Evolutionary conservation across 2,329 filamentous ascomycete genomes (phyloP), one percentile per base, ranked within the genome.

Genomic region (Aspergillus eucalypticola): DNA sequence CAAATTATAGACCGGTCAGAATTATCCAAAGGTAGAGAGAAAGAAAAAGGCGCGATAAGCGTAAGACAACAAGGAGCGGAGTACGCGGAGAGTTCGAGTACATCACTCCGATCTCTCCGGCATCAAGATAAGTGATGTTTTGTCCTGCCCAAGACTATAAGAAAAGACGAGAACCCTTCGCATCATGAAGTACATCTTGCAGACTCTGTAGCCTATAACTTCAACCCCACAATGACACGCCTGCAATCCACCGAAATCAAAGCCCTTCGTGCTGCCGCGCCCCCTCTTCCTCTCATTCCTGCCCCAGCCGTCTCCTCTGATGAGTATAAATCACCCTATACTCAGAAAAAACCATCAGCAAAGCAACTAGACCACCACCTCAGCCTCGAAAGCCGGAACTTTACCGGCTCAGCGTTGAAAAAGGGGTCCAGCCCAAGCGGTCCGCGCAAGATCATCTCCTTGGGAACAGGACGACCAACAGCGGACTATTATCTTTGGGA

Each of bases 371-470:
- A 4, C 39, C 5, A 42, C 8, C 39, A 42, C 2, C 21, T 42
- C n/a, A 42, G 39, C 39, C 8, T 42, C 8, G 17, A 42, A 8
- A 42, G 17, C n/a, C n/a, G 8, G 8, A 15, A 11, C 8, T 42
- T 42, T 5, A 4, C 4, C n/a, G 39, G 39, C 8, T 42, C 39
- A 10, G 39, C 39, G 3, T 10, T 42, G 39, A 42, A 42, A 19
- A 42, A 42, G 39, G n/a, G n/a, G 3, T 17, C 39, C 8, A 42
- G 39, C 17, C n/a, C 19, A 6, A 11, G 93, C 5, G 35, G 53
- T 2, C 10, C 17, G 15, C 38, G 53, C 6, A 55, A 29, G 39
- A 46, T 55, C 10, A 46, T 55, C 8, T 8, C 53, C 13, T 15
- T 55, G 0, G 53, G 53, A 3, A 46, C 53, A 2, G 53, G 53